phyloP scores from a whole-genome alignment of 345 rosid species.

The Salix dunnii region DNA sequence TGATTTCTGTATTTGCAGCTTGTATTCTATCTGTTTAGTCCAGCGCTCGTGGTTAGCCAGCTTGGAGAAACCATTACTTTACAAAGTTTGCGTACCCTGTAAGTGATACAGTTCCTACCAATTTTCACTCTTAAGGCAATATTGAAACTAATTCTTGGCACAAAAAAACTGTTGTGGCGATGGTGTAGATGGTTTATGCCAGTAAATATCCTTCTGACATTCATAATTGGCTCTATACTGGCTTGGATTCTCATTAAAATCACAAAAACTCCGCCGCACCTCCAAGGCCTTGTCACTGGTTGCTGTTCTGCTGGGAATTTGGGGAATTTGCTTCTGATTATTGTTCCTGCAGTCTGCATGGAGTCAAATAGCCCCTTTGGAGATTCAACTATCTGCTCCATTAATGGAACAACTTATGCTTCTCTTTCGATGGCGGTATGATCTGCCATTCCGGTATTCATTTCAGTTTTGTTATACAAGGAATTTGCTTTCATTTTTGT shows the following conservation, averaged over 20 bases:
- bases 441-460: not conserved
- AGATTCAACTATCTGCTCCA: slow-evolving; percentile 19
- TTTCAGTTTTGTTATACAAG: not conserved
- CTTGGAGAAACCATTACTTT: not conserved
- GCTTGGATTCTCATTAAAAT: slow-evolving; percentile 41
- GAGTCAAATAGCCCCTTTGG: slow-evolving; percentile 43
- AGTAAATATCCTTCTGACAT: slow-evolving; percentile 33
- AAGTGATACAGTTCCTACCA: slow-evolving; percentile 30
- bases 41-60: slow-evolving; percentile 38
- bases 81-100: not conserved
- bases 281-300: slow-evolving; percentile 46
- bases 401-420: slow-evolving; percentile 34
- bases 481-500: not conserved
- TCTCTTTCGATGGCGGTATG: slow-evolving; percentile 49
- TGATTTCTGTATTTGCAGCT: not conserved
- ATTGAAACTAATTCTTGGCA: too few relatives aligned
- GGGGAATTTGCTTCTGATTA: slow-evolving; percentile 37
- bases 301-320: slow-evolving; percentile 47
- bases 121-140: slow-evolving; percentile 14
- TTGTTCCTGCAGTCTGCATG: slow-evolving; percentile 39
- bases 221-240: slow-evolving; percentile 32
- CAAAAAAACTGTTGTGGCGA: not conserved
- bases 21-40: not conserved
- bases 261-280: slow-evolving; percentile 34
- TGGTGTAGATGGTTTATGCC: slow-evolving; percentile 56